Percentiles rank a stretch among this genome's conserved stretches.
Evolutionary conservation across 768 basidiomycete genomes (phyloP).

Genomic region (Tephrocybe sp.): DNA sequence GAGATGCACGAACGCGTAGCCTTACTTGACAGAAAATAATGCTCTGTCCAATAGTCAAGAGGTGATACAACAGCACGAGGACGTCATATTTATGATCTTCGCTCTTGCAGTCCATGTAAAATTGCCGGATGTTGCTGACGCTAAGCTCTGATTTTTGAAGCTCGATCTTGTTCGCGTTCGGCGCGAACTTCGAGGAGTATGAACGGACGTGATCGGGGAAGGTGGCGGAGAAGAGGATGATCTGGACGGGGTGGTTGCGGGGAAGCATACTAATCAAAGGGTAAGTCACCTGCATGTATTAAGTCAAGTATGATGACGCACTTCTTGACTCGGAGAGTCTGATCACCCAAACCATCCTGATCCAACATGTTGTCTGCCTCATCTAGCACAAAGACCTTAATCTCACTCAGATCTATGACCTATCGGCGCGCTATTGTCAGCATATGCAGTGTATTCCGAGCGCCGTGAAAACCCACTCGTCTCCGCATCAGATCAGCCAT

Average conservation of each 20-base stretch:
- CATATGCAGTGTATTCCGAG: not conserved
- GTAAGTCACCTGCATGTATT: too few relatives aligned
- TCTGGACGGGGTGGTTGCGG: conserved; percentile 59
- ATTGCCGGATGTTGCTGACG: conserved; percentile 93
- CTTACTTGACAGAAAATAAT: conserved; percentile 96
- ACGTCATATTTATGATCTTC: conserved; percentile 97
- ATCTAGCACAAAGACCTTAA: conserved; percentile 94
- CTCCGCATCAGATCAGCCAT: conserved; percentile 83
- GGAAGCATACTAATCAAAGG: conserved; percentile 66
- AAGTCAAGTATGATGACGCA: conserved; percentile 41
- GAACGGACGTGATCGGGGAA: conserved; percentile 91
- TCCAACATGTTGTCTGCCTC: conserved; percentile 99
- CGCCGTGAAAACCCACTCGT: conserved; percentile 34
- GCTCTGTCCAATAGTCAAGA: conserved; percentile 95
- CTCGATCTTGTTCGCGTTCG: conserved; percentile 94
- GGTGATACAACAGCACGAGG: conserved; percentile 82
- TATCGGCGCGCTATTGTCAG: conserved; percentile 10
- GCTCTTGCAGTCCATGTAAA: conserved; percentile 94
- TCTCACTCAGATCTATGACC: conserved; percentile 73
- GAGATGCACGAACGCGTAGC: conserved; percentile 8
- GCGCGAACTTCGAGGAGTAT: conserved; percentile 94
- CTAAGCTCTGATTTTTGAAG: conserved; percentile 92
- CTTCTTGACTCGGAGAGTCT: conserved; percentile 94
- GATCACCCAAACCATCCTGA: conserved; percentile 90
- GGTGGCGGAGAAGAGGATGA: conserved; percentile 96